Evolutionary conservation across 495 filamentous ascomycete genomes (phyloP).

Genomic region (Trichoderma virens): DNA sequence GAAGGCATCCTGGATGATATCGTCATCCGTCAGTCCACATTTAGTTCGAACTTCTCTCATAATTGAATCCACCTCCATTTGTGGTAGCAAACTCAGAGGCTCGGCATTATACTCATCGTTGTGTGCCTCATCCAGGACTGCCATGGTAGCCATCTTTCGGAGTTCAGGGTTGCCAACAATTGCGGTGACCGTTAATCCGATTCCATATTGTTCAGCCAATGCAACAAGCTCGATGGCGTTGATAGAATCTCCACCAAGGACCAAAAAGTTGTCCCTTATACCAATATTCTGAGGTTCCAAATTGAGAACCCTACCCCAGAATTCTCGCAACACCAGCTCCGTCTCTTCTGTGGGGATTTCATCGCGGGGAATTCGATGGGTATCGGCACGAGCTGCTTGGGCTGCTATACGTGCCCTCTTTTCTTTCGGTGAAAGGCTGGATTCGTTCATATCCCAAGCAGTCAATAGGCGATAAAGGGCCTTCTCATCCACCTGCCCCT

Average conservation of each 20-base stretch:
- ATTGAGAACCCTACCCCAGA: constrained; percentile 41
- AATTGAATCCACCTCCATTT: neutral
- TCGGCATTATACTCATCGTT: neutral
- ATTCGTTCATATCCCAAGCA: neutral
- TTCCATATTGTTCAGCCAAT: constrained; percentile 31
- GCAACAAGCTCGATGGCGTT: constrained; percentile 30
- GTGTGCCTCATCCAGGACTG: neutral
- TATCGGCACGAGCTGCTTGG: neutral
- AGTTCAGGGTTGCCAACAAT: neutral
- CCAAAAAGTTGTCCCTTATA: constrained; percentile 33
- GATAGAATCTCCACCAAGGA: constrained; percentile 36
- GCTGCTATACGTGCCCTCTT: neutral
- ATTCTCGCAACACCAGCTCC: constrained; percentile 22
- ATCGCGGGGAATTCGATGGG: neutral
- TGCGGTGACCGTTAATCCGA: constrained; percentile 25
- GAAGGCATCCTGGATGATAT: neutral
- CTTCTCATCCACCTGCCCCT: neutral
- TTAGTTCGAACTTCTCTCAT: neutral
- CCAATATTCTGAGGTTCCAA: constrained; percentile 28
- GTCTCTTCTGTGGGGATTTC: neutral
- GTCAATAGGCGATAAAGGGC: neutral
- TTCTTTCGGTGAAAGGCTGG: neutral
- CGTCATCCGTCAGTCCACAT: neutral
- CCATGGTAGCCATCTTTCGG: neutral
- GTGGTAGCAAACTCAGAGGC: neutral